Conservation (phyloP, 1,139 yeast genomes). For the Diutina pseudorugosa region DNA sequence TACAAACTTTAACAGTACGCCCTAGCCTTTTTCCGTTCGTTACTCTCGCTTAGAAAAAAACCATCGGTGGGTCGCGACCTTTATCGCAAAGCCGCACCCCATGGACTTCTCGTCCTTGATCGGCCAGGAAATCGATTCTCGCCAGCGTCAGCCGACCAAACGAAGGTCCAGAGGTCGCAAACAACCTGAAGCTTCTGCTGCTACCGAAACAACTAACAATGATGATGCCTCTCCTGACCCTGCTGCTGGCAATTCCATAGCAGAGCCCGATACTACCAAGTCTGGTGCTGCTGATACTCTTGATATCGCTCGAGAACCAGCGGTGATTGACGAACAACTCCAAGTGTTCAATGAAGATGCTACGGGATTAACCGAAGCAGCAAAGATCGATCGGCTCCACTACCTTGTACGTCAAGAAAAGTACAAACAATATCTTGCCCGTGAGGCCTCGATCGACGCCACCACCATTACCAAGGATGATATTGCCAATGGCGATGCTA, state of each 20-base stretch:
- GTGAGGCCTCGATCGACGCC: background rate
- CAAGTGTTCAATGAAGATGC: constrained; percentile 13
- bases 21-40: background rate
- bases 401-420: constrained; percentile 9
- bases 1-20: background rate
- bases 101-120: constrained; percentile 24
- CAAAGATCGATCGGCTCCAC: constrained; percentile 17
- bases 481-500: constrained; percentile 19
- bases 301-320: background rate
- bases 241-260: too few relatives aligned
- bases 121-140: constrained; percentile 19
- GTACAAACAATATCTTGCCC: constrained; percentile 6
- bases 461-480: constrained; percentile 20
- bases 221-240: too few relatives aligned
- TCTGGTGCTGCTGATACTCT: constrained; percentile 7
- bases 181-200: too few relatives aligned
- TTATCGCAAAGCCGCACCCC: background rate
- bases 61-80: background rate
- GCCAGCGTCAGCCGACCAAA: constrained; percentile 11
- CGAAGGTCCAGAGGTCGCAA: too few relatives aligned
- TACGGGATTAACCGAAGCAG: constrained; percentile 13
- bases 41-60: too few relatives aligned
- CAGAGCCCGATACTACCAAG: too few relatives aligned
- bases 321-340: constrained; percentile 13
- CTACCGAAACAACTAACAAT: too few relatives aligned